A percentile compares a stretch with the other conserved stretches of the same genome.
Evolutionary conservation across 441 rosid species (phyloP).

Genomic region (Erysimum cheiri): DNA sequence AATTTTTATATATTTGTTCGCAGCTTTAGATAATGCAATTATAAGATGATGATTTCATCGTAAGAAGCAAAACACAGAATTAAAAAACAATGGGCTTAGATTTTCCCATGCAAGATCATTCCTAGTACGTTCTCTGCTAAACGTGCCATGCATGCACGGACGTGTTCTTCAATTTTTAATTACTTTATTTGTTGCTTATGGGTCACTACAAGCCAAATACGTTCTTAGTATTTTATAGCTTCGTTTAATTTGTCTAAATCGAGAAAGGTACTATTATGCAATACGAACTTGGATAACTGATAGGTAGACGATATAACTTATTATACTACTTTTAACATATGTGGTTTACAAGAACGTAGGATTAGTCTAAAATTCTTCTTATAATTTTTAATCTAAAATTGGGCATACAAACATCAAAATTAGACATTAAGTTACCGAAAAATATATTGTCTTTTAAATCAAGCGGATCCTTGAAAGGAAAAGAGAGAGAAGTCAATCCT

Average conservation of each 20-base stretch:
- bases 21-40: constrained; percentile 59
- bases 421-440: too few relatives aligned
- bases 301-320: not conserved
- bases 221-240: constrained; percentile 29
- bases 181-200: constrained; percentile 9
- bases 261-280: constrained; percentile 12
- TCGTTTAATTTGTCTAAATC: constrained; percentile 30
- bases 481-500: too few relatives aligned
- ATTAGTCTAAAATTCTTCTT: not conserved
- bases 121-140: constrained; percentile 58
- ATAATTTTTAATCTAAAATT: not conserved
- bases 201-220: constrained; percentile 29
- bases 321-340: constrained; percentile 3
- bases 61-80: constrained; percentile 53
- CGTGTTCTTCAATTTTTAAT: constrained; percentile 30
- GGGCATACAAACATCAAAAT: not conserved
- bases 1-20: constrained; percentile 39
- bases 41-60: constrained; percentile 80
- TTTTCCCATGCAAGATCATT: constrained; percentile 62
- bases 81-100: constrained; percentile 39
- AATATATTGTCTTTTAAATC: too few relatives aligned
- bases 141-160: constrained; percentile 62
- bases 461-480: too few relatives aligned
- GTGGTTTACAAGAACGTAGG: constrained; percentile 21
- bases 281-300: constrained; percentile 9